Conservation (phyloP, 2,329 filamentous ascomycete genomes). For the Epichloe elymi region DNA sequence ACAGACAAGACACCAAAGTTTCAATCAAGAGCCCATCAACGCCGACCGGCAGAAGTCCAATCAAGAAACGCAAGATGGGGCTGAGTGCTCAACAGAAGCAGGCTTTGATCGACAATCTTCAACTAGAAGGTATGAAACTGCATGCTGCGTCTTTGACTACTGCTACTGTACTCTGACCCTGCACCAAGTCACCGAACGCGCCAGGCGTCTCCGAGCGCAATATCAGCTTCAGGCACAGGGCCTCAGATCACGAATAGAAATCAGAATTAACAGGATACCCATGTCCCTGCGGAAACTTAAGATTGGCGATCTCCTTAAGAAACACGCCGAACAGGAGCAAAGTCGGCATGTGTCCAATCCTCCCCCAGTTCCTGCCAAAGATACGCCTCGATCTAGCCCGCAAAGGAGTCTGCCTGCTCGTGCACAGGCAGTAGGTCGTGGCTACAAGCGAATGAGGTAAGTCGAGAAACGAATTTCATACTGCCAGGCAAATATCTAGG, state of each 20-base stretch:
- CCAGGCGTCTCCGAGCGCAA: slow-evolving; percentile 75
- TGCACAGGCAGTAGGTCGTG: slow-evolving; percentile 13
- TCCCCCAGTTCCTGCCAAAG: slow-evolving; percentile 41
- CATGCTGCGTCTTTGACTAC: not conserved
- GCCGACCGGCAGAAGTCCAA: slow-evolving; percentile 40
- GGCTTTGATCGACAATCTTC: slow-evolving; percentile 75
- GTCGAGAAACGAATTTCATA: slow-evolving; percentile 8
- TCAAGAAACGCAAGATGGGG: slow-evolving; percentile 46
- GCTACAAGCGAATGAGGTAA: slow-evolving; percentile 40
- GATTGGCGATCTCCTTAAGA: slow-evolving; percentile 64
- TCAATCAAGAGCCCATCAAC: slow-evolving; percentile 22
- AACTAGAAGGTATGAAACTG: slow-evolving; percentile 60
- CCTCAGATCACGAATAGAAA: slow-evolving; percentile 73
- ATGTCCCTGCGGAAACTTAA: slow-evolving; percentile 62
- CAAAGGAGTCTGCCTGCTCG: slow-evolving; percentile 19
- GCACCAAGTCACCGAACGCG: slow-evolving; percentile 65
- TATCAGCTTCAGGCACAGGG: slow-evolving; percentile 81
- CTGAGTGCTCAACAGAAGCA: slow-evolving; percentile 67
- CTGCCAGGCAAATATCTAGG: not conserved
- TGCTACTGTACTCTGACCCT: not conserved
- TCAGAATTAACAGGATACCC: slow-evolving; percentile 87
- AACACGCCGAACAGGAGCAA: slow-evolving; percentile 32
- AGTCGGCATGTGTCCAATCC: slow-evolving; percentile 24
- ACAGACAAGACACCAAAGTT: slow-evolving; percentile 11
- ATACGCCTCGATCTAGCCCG: slow-evolving; percentile 24